These are phyloP conservation scores for Brasilioporus rufonigricans DNA, from an alignment of 768 basidiomycete genomes.

Conservation along the genomic window DNA sequence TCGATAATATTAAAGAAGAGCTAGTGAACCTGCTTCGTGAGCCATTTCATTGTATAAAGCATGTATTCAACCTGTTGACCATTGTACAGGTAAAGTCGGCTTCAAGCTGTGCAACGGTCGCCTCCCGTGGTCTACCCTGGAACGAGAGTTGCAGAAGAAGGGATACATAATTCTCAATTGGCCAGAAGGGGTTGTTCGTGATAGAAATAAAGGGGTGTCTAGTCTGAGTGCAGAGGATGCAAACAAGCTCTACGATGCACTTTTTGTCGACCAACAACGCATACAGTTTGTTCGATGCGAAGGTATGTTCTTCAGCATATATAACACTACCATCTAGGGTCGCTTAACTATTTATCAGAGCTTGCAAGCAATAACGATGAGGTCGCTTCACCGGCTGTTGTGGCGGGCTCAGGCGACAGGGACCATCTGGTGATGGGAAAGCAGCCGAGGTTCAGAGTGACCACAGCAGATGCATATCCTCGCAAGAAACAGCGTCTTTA, in stretches of 20 bases:
- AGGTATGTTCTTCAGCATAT: too few relatives aligned
- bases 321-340: too few relatives aligned
- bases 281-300: neutral
- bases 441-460: too few relatives aligned
- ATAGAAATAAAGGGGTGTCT: neutral
- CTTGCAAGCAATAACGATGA: neutral
- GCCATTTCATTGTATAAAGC: neutral
- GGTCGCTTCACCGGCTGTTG: too few relatives aligned
- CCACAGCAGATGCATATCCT: too few relatives aligned
- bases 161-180: neutral
- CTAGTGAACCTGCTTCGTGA: neutral
- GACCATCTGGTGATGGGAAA: too few relatives aligned
- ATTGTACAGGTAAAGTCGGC: neutral
- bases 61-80: neutral
- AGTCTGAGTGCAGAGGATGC: neutral
- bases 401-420: too few relatives aligned
- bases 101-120: neutral
- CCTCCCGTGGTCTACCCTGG: neutral
- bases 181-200: neutral
- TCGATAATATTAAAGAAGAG: neutral
- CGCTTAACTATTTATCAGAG: too few relatives aligned
- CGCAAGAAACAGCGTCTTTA: too few relatives aligned
- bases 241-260: neutral
- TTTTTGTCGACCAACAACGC: neutral
- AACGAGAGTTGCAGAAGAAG: neutral